Conservation (phyloP, 2,329 filamentous ascomycete species). For the Hypoxylon sp. region DNA sequence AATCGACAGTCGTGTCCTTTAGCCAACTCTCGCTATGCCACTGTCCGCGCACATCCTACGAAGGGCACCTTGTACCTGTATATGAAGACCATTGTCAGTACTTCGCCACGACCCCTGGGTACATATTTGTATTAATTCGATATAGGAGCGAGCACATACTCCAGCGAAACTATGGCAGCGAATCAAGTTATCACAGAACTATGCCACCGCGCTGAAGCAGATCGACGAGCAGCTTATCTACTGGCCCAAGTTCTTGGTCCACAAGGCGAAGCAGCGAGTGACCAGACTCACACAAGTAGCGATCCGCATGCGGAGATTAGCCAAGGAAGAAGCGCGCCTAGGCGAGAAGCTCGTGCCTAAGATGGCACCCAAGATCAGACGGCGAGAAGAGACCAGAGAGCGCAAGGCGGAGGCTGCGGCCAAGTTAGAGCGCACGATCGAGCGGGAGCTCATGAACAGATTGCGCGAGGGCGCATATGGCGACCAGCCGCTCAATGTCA, state of each 20-base stretch:
- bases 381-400: constrained; percentile 80
- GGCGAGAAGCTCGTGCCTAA: constrained; percentile 91
- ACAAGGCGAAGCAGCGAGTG: constrained; percentile 96
- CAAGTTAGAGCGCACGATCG: constrained; percentile 95
- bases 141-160: constrained; percentile 74
- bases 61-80: constrained; percentile 91
- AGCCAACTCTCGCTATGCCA: constrained; percentile 70
- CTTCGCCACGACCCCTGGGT: background rate
- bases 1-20: constrained; percentile 67
- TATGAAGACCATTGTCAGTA: constrained; percentile 83
- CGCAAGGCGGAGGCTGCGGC: constrained; percentile 83
- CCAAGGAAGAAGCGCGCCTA: constrained; percentile 87
- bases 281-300: constrained; percentile 93
- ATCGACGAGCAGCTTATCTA: constrained; percentile 89
- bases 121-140: constrained; percentile 2
- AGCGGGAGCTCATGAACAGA: constrained; percentile 92
- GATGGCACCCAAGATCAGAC: constrained; percentile 88
- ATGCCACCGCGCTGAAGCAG: constrained; percentile 87
- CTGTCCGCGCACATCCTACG: constrained; percentile 83
- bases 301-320: constrained; percentile 81
- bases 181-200: constrained; percentile 90
- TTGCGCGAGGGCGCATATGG: constrained; percentile 93
- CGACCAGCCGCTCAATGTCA: constrained; percentile 93
- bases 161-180: constrained; percentile 95
- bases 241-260: constrained; percentile 92